A percentile compares a stretch with the other conserved stretches of the same genome.
Conservation (phyloP, 768 basidiomycete species). For the Terana coerulea region DNA sequence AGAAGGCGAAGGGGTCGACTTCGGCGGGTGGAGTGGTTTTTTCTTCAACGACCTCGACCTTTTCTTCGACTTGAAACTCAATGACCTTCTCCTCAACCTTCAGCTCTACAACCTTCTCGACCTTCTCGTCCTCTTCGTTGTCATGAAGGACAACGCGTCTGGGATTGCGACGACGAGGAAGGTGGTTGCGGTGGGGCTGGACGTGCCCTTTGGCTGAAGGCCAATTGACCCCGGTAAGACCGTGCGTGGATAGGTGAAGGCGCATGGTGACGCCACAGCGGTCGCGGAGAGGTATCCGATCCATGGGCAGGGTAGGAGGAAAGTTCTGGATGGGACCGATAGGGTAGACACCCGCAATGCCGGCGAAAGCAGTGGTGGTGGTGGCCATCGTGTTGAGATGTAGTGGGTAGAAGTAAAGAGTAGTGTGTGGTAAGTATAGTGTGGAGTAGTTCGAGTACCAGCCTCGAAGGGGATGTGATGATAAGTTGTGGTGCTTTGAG, state of each 20-base stretch:
- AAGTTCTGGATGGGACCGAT: conserved; percentile 3
- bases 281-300: background rate
- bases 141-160: conserved; percentile 4
- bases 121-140: background rate
- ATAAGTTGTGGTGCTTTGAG: background rate
- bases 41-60: too few species aligned
- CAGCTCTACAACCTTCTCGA: background rate
- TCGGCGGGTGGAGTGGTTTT: too few species aligned
- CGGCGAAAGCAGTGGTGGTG: background rate
- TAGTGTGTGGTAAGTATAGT: too few species aligned
- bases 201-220: conserved; percentile 16
- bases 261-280: conserved; percentile 8
- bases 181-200: conserved; percentile 24
- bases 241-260: conserved; percentile 5
- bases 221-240: conserved; percentile 12
- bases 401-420: background rate
- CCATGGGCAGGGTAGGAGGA: conserved; percentile 1
- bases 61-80: background rate
- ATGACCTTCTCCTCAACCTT: background rate
- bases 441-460: conserved; percentile 7
- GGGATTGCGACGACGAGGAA: conserved; percentile 16
- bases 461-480: conserved; percentile 3
- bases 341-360: background rate
- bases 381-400: background rate
- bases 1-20: background rate